phyloP scores from a whole-genome alignment of 2,329 filamentous ascomycete species.

The Penicillium sp. region DNA sequence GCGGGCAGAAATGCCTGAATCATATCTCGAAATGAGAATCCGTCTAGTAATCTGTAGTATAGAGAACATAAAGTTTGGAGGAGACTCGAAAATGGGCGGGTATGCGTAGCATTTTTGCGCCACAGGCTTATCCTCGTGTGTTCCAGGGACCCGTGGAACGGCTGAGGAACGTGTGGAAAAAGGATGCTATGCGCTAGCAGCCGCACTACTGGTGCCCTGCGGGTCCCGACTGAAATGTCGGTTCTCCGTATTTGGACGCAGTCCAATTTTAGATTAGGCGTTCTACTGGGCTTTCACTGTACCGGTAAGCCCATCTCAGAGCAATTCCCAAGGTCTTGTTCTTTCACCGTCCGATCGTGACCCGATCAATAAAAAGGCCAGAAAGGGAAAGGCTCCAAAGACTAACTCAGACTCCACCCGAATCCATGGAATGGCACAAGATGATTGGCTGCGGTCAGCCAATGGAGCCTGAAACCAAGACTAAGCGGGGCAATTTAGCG shows the following conservation, averaged over 20 bases:
- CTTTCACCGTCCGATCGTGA: neutral
- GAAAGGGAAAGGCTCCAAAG: slow-evolving; percentile 2
- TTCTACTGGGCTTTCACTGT: neutral
- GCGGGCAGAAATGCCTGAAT: neutral
- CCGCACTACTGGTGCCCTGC: slow-evolving; percentile 8
- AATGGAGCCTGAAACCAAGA: slow-evolving; percentile 6
- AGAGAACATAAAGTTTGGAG: neutral
- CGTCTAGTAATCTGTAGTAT: neutral
- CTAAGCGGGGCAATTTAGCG: slow-evolving; percentile 4
- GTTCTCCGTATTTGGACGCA: neutral
- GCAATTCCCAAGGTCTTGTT: neutral
- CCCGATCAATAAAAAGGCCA: neutral
- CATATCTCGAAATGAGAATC: neutral
- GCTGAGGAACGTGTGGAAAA: slow-evolving; percentile 11
- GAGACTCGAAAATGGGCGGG: slow-evolving; percentile 3
- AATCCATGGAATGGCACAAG: slow-evolving; percentile 1
- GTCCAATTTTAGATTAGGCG: neutral
- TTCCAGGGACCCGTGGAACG: slow-evolving; percentile 10
- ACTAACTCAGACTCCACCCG: neutral
- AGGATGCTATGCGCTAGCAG: slow-evolving; percentile 4
- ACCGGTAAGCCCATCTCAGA: neutral
- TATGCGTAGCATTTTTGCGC: slow-evolving; percentile 3
- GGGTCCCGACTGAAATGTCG: neutral
- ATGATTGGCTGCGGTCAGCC: slow-evolving; percentile 5
- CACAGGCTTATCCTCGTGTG: slow-evolving; percentile 12